A percentile compares a stretch with the other conserved stretches of the same genome.
phyloP scores from a whole-genome alignment of 306 rosid species.

The Malus orientalis region DNA sequence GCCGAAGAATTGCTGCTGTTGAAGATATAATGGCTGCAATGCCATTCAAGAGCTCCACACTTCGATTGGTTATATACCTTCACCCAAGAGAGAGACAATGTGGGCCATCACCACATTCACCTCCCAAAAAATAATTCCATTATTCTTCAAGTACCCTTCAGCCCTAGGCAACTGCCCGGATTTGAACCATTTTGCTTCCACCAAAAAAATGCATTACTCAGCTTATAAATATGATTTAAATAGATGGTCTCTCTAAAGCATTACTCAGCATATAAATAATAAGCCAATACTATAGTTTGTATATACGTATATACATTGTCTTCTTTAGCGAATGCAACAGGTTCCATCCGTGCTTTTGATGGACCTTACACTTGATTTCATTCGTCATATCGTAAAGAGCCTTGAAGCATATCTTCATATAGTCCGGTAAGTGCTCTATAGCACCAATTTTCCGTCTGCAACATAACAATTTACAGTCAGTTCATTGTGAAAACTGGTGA shows the following conservation, averaged over 20 bases:
- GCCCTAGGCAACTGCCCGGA: slow-evolving; percentile 34
- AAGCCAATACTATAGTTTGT: not conserved
- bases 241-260: no score
- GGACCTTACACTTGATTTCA: slow-evolving; percentile 40
- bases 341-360: slow-evolving; percentile 43
- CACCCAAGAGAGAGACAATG: slow-evolving; percentile 45
- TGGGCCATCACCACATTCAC: slow-evolving; percentile 43
- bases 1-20: slow-evolving; percentile 51
- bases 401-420: slow-evolving; percentile 48
- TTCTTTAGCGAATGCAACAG: slow-evolving; percentile 23
- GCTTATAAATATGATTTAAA: no score
- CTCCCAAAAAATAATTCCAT: slow-evolving; percentile 55
- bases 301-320: slow-evolving; percentile 12
- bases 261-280: not conserved
- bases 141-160: slow-evolving; percentile 44
- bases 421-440: slow-evolving; percentile 36
- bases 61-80: slow-evolving; percentile 29
- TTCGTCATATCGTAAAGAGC: slow-evolving; percentile 39
- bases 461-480: not conserved
- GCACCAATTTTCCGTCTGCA: slow-evolving; percentile 52
- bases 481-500: not conserved
- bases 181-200: slow-evolving; percentile 66
- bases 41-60: slow-evolving; percentile 24
- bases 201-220: slow-evolving; percentile 43
- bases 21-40: slow-evolving; percentile 39